Base-by-base conservation (phyloP, 176 grass and related monocot genomes). In the Saccharum spontaneum region DNA sequence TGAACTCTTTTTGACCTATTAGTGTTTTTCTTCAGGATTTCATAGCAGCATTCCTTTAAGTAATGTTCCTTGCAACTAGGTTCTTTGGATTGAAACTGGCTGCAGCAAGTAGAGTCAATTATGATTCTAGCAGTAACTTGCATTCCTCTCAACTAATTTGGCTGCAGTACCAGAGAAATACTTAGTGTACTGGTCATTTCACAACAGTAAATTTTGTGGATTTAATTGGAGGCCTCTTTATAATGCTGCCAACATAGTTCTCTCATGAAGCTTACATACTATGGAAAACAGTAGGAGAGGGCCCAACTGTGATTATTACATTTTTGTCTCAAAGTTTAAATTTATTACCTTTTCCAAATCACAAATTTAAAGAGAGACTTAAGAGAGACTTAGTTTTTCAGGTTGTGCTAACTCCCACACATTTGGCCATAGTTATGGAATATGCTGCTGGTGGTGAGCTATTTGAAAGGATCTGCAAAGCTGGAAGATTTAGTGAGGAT, bases 371-470 rank as follows among this genome's bases (percentile, higher is more conserved):
- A 88, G 55, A 81, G 31, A 40, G 46, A 24, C 54, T 89, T 90
- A 83, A 88, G 55, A 81, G 31, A 40, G 46, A 24, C 54, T 89
- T 90, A 86, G 73, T 82, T 85, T 94, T 92, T 89, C 89, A 98
- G 96, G 96, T 98, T 84, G 90, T 93, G 77, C 87, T 98, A 75
- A 95, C 96, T 81, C 91, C 96, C n/a, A 95, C 96, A 8, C 96
- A 98, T 95, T 91, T 98, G 68, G 96, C 96, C 82, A 98, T 98
- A 87, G 89, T 98, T 63, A 98, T 98, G 96, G 96, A 98, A 82
- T 98, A 98, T 66, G 96, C 96, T 90, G 96, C 91, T 87, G 96
- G 96, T 1, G 96, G 96, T 5, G 96, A 98, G 79, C 89, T 98
- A 81, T 98, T 98, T 12, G 93, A 87, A 82, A 91, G 95, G 76